phyloP scores from a whole-genome alignment of 1,139 yeast species.

The Torulaspora globosa region DNA sequence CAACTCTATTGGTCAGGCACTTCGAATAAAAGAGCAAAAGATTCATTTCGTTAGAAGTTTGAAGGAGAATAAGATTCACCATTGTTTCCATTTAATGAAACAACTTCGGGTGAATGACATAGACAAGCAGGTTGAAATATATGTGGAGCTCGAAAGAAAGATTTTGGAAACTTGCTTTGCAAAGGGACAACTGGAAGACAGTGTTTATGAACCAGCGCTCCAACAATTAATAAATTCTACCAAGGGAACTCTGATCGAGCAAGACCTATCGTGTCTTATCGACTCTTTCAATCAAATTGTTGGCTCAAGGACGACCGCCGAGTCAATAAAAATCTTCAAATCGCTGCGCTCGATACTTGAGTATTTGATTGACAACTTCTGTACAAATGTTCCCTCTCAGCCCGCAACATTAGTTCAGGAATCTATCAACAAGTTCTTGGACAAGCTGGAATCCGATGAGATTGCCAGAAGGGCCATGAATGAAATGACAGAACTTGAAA shows the following conservation, averaged over 20 bases:
- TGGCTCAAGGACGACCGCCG: conserved; percentile 32
- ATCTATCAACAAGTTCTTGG: conserved; percentile 67
- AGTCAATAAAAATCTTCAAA: conserved; percentile 34
- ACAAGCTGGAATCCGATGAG: conserved; percentile 77
- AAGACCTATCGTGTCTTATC: conserved; percentile 23
- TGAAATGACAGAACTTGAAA: conserved; percentile 59
- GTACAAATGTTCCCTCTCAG: conserved; percentile 40
- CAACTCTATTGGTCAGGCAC: conserved; percentile 28
- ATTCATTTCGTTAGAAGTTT: conserved; percentile 17
- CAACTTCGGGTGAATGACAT: conserved; percentile 11
- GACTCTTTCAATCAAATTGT: conserved; percentile 23
- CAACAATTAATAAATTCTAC: conserved; percentile 23
- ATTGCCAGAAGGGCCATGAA: conserved; percentile 70
- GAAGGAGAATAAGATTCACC: conserved; percentile 24
- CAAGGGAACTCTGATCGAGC: conserved; percentile 28
- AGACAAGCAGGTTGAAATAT: conserved; percentile 31
- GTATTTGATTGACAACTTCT: conserved; percentile 54
- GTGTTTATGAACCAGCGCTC: conserved; percentile 24
- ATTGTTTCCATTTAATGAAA: conserved; percentile 17
- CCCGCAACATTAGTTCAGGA: conserved; percentile 68
- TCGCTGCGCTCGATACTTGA: conserved; percentile 67
- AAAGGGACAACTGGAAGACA: conserved; percentile 4
- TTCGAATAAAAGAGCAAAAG: conserved; percentile 22
- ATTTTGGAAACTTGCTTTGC: conserved; percentile 6
- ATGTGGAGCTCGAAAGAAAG: conserved; percentile 17